Conservation (phyloP, 139 green algal genomes). For the Tetraselmis striata region DNA sequence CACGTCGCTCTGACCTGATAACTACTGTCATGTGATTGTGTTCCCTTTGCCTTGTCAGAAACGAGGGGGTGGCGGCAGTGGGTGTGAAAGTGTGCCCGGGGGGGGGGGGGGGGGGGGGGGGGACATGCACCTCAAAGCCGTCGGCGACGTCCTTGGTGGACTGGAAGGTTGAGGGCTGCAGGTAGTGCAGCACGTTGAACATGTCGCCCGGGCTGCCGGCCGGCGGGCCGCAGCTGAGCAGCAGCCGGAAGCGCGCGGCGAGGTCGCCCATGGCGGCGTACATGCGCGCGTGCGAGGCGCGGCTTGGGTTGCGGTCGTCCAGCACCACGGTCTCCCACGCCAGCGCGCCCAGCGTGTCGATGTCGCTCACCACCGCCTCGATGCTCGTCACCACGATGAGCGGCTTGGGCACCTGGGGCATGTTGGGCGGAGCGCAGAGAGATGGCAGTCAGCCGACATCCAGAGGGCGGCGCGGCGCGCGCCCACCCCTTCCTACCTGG, state of each 20-base stretch:
- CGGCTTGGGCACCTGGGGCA: slow-evolving; percentile 52
- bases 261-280: not conserved
- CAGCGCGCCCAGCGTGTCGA: slow-evolving; percentile 35
- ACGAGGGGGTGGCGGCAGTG: no score
- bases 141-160: not conserved
- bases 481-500: no score
- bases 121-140: not conserved
- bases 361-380: slow-evolving; percentile 52
- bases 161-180: not conserved
- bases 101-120: no score
- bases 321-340: slow-evolving; percentile 61
- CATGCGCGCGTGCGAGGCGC: not conserved
- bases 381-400: slow-evolving; percentile 65
- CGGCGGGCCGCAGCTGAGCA: not conserved
- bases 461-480: not conserved
- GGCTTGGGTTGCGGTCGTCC: slow-evolving; percentile 52
- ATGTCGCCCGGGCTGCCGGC: not conserved
- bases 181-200: not conserved
- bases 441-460: not conserved
- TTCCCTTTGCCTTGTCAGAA: no score
- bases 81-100: no score
- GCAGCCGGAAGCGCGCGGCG: not conserved
- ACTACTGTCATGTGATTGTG: no score
- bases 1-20: no score
- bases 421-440: not conserved